Percentiles rank a stretch among this genome's conserved stretches.
phyloP scores from a whole-genome alignment of 208 protist genomes.

The Trypanosoma lewisi region DNA sequence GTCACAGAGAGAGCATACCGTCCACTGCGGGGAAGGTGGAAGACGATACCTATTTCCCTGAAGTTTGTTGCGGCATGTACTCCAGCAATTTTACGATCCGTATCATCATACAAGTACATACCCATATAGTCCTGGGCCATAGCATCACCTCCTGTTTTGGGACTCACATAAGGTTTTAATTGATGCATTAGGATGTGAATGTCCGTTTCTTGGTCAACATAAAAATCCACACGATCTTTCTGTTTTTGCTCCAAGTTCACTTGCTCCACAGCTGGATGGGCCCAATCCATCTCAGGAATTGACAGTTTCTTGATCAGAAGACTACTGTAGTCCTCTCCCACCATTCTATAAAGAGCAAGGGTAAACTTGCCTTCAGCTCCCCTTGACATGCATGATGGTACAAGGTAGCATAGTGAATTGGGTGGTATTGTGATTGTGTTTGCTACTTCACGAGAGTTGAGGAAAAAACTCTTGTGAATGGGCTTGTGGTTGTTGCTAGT shows the following conservation, averaged over 20 bases:
- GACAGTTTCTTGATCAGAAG: constrained; percentile 22
- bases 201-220: constrained; percentile 21
- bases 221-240: constrained; percentile 37
- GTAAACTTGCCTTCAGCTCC: constrained; percentile 29
- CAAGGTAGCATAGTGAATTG: constrained; percentile 34
- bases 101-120: constrained; percentile 37
- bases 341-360: constrained; percentile 26
- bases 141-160: constrained; percentile 32
- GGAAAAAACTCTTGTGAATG: constrained; percentile 31
- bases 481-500: constrained; percentile 37
- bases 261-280: constrained; percentile 17
- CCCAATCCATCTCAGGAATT: constrained; percentile 29
- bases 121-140: constrained; percentile 35
- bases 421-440: constrained; percentile 24
- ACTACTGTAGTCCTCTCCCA: constrained; percentile 12
- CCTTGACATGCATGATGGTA: constrained; percentile 28
- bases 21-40: constrained; percentile 27
- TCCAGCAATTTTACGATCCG: constrained; percentile 32
- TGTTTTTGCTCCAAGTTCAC: constrained; percentile 26
- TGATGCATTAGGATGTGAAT: constrained; percentile 36
- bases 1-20: constrained; percentile 35
- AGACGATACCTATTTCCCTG: constrained; percentile 24
- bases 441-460: constrained; percentile 33
- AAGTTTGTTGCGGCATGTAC: constrained; percentile 36
- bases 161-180: constrained; percentile 25